phyloP scores from a whole-genome alignment of 768 basidiomycete genomes.

The Lactarius hengduanensis region DNA sequence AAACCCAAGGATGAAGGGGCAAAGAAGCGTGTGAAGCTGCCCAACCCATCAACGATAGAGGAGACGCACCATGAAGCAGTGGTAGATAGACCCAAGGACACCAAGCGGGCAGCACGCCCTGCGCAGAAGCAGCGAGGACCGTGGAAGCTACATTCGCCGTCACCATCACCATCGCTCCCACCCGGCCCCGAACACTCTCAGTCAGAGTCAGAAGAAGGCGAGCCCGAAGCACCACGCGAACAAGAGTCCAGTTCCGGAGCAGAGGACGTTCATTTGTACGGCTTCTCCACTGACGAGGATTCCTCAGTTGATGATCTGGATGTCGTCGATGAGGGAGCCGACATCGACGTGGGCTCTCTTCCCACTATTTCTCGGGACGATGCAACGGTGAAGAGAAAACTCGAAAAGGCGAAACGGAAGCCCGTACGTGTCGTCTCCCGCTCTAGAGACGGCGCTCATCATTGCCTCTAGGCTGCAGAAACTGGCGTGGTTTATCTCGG shows the following conservation, averaged over 20 bases:
- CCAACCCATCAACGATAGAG: not conserved
- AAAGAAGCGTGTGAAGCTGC: constrained; percentile 19
- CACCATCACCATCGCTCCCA: not conserved
- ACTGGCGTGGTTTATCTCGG: constrained; percentile 87
- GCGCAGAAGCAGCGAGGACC: constrained; percentile 17
- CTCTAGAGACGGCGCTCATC: not conserved
- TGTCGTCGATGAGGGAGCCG: constrained; percentile 50
- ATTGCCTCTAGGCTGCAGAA: constrained; percentile 49
- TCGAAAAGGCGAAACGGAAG: constrained; percentile 55
- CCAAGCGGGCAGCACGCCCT: not conserved
- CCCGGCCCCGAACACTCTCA: constrained; percentile 11
- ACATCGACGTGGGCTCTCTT: constrained; percentile 66
- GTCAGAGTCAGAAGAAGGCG: constrained; percentile 10
- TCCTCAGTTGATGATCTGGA: constrained; percentile 77
- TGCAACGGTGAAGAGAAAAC: constrained; percentile 59
- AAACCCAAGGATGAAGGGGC: constrained; percentile 11
- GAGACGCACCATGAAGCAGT: not conserved
- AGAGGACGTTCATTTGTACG: constrained; percentile 54
- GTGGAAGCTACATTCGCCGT: constrained; percentile 5
- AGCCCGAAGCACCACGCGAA: constrained; percentile 2
- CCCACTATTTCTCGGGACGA: constrained; percentile 92
- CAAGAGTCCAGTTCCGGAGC: constrained; percentile 39
- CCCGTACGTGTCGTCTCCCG: constrained; percentile 49
- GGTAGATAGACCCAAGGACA: not conserved
- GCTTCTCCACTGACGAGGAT: constrained; percentile 73